Evolutionary conservation across 2,329 filamentous ascomycete species (phyloP).

Genomic region (Alternaria sp.): DNA sequence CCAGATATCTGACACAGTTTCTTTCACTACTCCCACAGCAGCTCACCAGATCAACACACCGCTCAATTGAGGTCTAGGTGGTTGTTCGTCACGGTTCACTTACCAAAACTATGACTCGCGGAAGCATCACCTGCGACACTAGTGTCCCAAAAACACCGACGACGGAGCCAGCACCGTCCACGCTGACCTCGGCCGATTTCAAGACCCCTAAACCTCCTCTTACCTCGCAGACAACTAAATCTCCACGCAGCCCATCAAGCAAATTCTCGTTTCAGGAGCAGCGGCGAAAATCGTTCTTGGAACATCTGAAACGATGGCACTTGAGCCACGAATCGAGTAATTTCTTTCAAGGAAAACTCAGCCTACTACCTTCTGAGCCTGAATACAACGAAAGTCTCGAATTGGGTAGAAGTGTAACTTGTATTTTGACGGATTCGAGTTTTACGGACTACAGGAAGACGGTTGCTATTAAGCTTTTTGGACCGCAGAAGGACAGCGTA

Average conservation of each 20-base stretch:
- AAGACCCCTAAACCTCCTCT: not conserved
- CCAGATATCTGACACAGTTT: not conserved
- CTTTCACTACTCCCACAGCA: not conserved
- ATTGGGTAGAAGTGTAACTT: slow-evolving; percentile 37
- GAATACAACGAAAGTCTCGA: slow-evolving; percentile 13
- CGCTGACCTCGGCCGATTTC: not conserved
- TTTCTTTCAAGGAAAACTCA: slow-evolving; percentile 39
- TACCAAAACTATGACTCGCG: slow-evolving; percentile 13
- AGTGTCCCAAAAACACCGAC: slow-evolving; percentile 7
- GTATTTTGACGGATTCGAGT: slow-evolving; percentile 27
- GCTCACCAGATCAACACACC: not conserved
- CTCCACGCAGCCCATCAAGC: slow-evolving; percentile 22
- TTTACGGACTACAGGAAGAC: slow-evolving; percentile 23
- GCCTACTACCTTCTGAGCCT: slow-evolving; percentile 15
- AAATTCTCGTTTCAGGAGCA: slow-evolving; percentile 23
- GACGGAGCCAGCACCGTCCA: slow-evolving; percentile 3
- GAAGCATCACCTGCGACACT: slow-evolving; percentile 4
- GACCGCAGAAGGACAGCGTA: slow-evolving; percentile 14
- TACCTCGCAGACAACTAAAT: slow-evolving; percentile 9
- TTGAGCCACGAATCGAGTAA: slow-evolving; percentile 36
- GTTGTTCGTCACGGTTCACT: not conserved
- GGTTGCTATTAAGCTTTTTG: slow-evolving; percentile 37
- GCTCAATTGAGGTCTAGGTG: slow-evolving; percentile 1
- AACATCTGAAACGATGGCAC: slow-evolving; percentile 36
- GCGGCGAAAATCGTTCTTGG: slow-evolving; percentile 28